Conservation (phyloP, 139 green algal genomes). For the Chlorella sp. region DNA sequence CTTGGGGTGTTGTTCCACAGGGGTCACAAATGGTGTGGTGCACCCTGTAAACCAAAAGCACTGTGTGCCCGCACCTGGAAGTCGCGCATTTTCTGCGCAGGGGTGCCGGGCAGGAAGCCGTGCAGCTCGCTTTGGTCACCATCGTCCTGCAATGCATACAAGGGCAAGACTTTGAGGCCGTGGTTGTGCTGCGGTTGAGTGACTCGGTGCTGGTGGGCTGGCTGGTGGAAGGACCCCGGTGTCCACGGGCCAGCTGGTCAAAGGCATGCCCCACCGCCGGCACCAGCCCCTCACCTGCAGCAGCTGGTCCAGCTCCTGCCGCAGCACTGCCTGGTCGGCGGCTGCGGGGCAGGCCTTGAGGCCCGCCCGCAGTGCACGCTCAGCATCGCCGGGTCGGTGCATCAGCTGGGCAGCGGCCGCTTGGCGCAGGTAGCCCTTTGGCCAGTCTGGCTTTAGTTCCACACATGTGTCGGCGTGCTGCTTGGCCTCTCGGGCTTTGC, state of each 20-base stretch:
- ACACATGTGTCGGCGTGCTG: neutral
- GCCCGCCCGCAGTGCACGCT: neutral
- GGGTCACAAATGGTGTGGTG: no score
- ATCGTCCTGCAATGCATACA: neutral
- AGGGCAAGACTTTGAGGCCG: no score
- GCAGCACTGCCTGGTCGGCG: neutral
- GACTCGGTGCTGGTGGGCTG: no score
- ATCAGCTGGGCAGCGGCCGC: neutral
- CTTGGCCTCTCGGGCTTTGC: neutral
- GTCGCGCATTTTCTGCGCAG: conserved; percentile 29
- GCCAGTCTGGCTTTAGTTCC: neutral
- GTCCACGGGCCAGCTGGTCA: no score
- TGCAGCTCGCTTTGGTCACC: conserved; percentile 15
- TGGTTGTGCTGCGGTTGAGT: no score
- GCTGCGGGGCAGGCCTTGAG: neutral
- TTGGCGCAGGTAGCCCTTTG: neutral
- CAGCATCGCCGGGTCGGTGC: neutral
- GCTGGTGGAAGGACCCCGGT: no score
- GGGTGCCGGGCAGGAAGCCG: conserved; percentile 20
- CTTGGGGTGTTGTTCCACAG: no score
- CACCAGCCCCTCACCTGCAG: neutral
- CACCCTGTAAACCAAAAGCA: no score
- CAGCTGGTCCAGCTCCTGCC: neutral
- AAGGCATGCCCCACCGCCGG: no score
- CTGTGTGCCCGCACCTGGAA: conserved; percentile 18